Conservation (phyloP, 805 yeast genomes). For the Helenozyma baotianmanensis region DNA sequence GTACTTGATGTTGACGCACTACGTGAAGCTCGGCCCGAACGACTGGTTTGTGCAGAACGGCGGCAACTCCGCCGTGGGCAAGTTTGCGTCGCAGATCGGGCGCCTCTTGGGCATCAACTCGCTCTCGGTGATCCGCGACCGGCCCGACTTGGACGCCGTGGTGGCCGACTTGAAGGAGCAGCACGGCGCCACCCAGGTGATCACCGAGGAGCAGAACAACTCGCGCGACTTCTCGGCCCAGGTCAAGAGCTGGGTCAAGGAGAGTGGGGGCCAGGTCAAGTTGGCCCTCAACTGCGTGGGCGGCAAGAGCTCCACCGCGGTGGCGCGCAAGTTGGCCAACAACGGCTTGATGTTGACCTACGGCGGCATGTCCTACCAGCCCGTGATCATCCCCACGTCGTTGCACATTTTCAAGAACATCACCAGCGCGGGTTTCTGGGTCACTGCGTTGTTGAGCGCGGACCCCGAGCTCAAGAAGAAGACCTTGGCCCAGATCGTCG, state of each 20-base stretch:
- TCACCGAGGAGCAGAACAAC: slow-evolving; percentile 80
- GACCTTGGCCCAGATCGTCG: slow-evolving; percentile 34
- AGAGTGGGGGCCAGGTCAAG: slow-evolving; percentile 50
- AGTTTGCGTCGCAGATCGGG: slow-evolving; percentile 85
- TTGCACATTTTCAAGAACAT: slow-evolving; percentile 86
- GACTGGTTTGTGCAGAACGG: slow-evolving; percentile 97
- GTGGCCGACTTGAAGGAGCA: slow-evolving; percentile 44
- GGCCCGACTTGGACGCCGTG: slow-evolving; percentile 67
- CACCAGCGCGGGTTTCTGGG: slow-evolving; percentile 89
- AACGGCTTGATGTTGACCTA: slow-evolving; percentile 83
- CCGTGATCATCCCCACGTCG: slow-evolving; percentile 87
- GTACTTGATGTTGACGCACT: slow-evolving; percentile 76
- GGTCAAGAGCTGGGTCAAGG: slow-evolving; percentile 50
- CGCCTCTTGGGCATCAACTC: slow-evolving; percentile 75
- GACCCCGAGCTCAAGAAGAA: slow-evolving; percentile 31
- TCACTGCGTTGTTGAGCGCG: slow-evolving; percentile 49
- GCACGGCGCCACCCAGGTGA: slow-evolving; percentile 83
- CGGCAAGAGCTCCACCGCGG: slow-evolving; percentile 75
- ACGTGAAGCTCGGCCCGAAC: slow-evolving; percentile 48
- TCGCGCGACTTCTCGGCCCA: slow-evolving; percentile 62
- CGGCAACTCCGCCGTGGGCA: slow-evolving; percentile 93
- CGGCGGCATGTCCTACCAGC: slow-evolving; percentile 97
- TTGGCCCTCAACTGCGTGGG: slow-evolving; percentile 92
- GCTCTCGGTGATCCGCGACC: slow-evolving; percentile 80
- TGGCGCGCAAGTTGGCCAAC: slow-evolving; percentile 74